A percentile compares a stretch with the other conserved stretches of the same genome.
phyloP scores from a whole-genome alignment of 352 stramenopile species.

The Pythium plurisporium region DNA sequence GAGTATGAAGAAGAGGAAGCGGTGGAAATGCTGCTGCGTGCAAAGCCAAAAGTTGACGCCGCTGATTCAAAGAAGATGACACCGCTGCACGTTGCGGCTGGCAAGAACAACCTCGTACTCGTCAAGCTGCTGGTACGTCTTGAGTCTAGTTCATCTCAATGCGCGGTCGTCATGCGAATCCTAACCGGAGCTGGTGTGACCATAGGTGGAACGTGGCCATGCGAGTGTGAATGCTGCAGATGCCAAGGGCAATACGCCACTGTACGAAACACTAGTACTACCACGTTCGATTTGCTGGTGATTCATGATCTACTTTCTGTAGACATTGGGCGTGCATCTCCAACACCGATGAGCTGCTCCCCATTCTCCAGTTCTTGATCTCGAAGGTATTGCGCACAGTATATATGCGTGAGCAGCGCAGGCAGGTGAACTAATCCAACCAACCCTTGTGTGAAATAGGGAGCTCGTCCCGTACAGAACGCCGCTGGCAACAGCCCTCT shows the following conservation, averaged over 20 bases:
- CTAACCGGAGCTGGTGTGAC: neutral
- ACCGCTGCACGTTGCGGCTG: conserved; percentile 56
- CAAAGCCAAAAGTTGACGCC: conserved; percentile 62
- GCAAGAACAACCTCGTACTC: conserved; percentile 58
- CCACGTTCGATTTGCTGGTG: neutral
- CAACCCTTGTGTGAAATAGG: conserved; percentile 23
- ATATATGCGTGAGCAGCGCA: no score
- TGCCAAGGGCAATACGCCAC: conserved; percentile 57
- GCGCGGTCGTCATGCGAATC: neutral
- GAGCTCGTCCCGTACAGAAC: conserved; percentile 60
- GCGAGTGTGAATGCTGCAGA: conserved; percentile 58
- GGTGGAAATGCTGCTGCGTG: conserved; percentile 49
- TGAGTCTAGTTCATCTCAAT: neutral
- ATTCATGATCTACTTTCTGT: neutral
- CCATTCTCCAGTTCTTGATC: conserved; percentile 51
- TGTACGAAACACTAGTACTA: conserved; percentile 30
- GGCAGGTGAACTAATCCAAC: neutral
- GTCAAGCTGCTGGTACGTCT: conserved; percentile 44
- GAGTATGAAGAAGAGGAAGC: conserved; percentile 65
- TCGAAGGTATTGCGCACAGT: conserved; percentile 31
- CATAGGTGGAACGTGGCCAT: conserved; percentile 50
- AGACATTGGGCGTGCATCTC: conserved; percentile 75
- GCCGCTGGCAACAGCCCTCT: conserved; percentile 50
- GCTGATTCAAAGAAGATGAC: conserved; percentile 74
- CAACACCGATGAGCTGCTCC: conserved; percentile 38